A percentile compares a stretch with the other conserved stretches of the same genome.
Evolutionary conservation across 768 basidiomycete species (phyloP).

Genomic region (Tylopilus felleus): DNA sequence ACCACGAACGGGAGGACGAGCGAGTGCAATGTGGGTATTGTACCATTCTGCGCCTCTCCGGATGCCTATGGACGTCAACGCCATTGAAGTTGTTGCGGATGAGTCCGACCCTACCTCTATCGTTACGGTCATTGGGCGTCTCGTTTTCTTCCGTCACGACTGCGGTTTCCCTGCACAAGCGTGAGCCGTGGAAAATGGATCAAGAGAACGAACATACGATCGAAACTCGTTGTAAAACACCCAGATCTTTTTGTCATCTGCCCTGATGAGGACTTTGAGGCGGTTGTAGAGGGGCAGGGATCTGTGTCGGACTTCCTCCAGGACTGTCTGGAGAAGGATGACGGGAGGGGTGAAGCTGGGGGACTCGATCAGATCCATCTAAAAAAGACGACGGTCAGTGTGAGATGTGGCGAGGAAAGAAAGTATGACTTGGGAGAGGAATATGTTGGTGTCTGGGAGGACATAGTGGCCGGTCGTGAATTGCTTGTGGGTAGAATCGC

Average conservation of each 20-base stretch:
- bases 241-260: slow-evolving; percentile 84
- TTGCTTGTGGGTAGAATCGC: slow-evolving; percentile 52
- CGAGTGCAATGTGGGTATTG: slow-evolving; percentile 60
- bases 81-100: background rate
- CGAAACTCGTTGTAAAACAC: slow-evolving; percentile 86
- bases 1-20: slow-evolving; percentile 50
- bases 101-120: slow-evolving; percentile 57
- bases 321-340: slow-evolving; percentile 89
- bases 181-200: background rate
- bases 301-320: slow-evolving; percentile 95
- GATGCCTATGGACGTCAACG: slow-evolving; percentile 59
- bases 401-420: background rate
- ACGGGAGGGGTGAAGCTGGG: slow-evolving; percentile 71
- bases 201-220: slow-evolving; percentile 48
- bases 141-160: slow-evolving; percentile 74
- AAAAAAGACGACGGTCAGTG: slow-evolving; percentile 5
- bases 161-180: slow-evolving; percentile 65
- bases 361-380: slow-evolving; percentile 96
- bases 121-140: slow-evolving; percentile 91
- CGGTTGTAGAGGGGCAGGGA: slow-evolving; percentile 92
- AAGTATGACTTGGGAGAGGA: slow-evolving; percentile 68
- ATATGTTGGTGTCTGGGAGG: slow-evolving; percentile 93
- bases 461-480: slow-evolving; percentile 75
- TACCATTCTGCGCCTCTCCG: slow-evolving; percentile 89
- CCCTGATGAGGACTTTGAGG: slow-evolving; percentile 76